phyloP scores from a whole-genome alignment of 2,329 filamentous ascomycete genomes.

The Monascus ruber region DNA sequence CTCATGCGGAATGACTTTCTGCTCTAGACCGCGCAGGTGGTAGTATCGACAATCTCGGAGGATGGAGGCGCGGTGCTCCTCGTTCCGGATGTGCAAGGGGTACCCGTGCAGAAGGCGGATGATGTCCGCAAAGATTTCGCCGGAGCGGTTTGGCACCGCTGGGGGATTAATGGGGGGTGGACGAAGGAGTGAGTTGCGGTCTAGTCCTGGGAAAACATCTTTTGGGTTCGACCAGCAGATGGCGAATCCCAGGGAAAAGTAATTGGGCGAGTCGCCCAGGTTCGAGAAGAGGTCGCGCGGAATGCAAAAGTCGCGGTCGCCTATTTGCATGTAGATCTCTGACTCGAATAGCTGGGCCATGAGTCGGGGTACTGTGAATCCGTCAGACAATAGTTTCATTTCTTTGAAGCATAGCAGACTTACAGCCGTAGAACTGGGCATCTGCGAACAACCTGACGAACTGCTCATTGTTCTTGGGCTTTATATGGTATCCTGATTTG shows the following conservation, averaged over 20 bases:
- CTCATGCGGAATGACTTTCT: constrained; percentile 66
- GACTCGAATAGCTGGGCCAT: constrained; percentile 86
- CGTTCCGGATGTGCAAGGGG: constrained; percentile 61
- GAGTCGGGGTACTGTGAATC: constrained; percentile 60
- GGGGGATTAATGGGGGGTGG: constrained; percentile 80
- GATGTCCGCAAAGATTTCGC: constrained; percentile 74
- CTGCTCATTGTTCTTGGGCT: constrained; percentile 68
- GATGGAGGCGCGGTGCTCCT: constrained; percentile 64
- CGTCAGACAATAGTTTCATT: neutral
- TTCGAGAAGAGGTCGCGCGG: constrained; percentile 75
- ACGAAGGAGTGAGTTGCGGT: constrained; percentile 65
- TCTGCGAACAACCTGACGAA: constrained; percentile 91
- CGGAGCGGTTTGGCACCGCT: constrained; percentile 65
- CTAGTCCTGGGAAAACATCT: constrained; percentile 76
- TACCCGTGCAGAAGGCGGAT: constrained; percentile 76
- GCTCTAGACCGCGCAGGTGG: constrained; percentile 83
- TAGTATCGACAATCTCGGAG: constrained; percentile 85
- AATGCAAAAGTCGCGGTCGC: constrained; percentile 76
- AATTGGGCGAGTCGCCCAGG: constrained; percentile 88
- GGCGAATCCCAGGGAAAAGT: constrained; percentile 82
- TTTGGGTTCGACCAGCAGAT: constrained; percentile 72
- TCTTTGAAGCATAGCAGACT: constrained; percentile 16
- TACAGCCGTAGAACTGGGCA: constrained; percentile 84
- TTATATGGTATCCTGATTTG: constrained; percentile 61
- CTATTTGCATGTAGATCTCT: constrained; percentile 85